A percentile compares a stretch with the other conserved stretches of the same genome.
These are phyloP conservation scores for Blastocystis sp. DNA, from an alignment of 352 stramenopile genomes.

Conservation along the genomic window DNA sequence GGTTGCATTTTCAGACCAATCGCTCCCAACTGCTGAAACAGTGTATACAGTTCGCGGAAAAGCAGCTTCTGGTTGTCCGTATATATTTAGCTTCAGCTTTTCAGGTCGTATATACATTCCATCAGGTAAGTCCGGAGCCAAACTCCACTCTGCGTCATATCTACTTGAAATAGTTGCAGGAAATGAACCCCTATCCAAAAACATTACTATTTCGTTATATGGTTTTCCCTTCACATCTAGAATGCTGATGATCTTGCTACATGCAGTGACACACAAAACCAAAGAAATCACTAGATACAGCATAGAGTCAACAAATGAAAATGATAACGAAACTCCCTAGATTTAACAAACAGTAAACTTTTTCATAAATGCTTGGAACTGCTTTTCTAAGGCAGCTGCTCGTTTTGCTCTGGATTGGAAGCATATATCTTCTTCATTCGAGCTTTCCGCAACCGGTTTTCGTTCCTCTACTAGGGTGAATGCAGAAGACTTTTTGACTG, in stretches of 20 bases:
- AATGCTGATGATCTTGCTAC: too few species aligned
- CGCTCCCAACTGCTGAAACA: neutral
- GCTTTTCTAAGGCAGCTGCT: constrained; percentile 25
- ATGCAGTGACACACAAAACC: neutral
- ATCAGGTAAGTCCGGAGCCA: neutral
- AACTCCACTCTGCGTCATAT: neutral
- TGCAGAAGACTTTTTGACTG: neutral
- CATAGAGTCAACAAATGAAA: neutral
- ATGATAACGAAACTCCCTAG: too few species aligned
- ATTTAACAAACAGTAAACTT: neutral
- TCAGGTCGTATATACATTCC: neutral
- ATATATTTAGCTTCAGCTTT: neutral
- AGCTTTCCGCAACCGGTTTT: neutral
- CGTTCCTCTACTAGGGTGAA: constrained; percentile 14
- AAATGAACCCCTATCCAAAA: neutral
- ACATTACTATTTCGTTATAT: too few species aligned
- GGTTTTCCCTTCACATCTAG: too few species aligned
- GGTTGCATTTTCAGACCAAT: neutral
- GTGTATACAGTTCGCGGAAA: neutral
- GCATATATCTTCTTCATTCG: constrained; percentile 14
- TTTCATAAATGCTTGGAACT: constrained; percentile 10
- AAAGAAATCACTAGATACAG: neutral
- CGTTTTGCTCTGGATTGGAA: neutral
- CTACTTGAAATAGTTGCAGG: neutral
- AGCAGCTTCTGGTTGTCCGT: neutral